phyloP scores from a whole-genome alignment of 2,329 filamentous ascomycete genomes.

The Venturia effusa region DNA sequence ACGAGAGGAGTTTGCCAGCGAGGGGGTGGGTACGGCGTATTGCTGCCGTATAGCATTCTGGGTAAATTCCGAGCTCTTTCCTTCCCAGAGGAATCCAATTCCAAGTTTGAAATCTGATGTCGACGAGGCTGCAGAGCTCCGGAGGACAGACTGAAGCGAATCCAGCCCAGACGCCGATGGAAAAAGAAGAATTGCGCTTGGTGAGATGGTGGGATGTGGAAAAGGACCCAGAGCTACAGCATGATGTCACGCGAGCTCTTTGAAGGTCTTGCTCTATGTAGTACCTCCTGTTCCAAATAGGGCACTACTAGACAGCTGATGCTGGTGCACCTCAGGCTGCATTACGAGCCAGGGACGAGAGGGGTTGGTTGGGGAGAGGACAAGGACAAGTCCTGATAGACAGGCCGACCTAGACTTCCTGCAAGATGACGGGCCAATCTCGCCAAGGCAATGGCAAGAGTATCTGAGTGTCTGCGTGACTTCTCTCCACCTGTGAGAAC shows the following conservation, averaged over 20 bases:
- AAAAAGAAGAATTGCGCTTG: neutral
- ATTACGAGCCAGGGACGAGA: neutral
- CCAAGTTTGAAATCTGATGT: no score
- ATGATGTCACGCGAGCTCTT: constrained; percentile 3
- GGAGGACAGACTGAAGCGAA: neutral
- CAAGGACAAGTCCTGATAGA: neutral
- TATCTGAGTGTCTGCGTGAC: neutral
- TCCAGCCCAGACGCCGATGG: neutral
- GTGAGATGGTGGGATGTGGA: neutral
- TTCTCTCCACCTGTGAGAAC: no score
- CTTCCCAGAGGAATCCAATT: neutral
- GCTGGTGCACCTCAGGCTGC: neutral
- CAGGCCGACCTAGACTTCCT: neutral
- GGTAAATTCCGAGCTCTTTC: neutral
- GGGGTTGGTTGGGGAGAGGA: neutral
- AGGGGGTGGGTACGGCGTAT: constrained; percentile 10
- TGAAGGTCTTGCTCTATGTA: neutral
- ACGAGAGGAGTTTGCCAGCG: constrained; percentile 4
- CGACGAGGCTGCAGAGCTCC: neutral
- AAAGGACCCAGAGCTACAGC: neutral
- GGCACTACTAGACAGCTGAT: neutral
- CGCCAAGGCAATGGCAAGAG: neutral
- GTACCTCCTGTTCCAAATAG: neutral
- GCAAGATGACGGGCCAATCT: neutral
- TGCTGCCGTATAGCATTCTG: constrained; percentile 11